Evolutionary conservation across 108 stramenopile genomes (phyloP), one percentile per base, ranked within the genome.

Genomic region (Cylindrotheca fusiformis): DNA sequence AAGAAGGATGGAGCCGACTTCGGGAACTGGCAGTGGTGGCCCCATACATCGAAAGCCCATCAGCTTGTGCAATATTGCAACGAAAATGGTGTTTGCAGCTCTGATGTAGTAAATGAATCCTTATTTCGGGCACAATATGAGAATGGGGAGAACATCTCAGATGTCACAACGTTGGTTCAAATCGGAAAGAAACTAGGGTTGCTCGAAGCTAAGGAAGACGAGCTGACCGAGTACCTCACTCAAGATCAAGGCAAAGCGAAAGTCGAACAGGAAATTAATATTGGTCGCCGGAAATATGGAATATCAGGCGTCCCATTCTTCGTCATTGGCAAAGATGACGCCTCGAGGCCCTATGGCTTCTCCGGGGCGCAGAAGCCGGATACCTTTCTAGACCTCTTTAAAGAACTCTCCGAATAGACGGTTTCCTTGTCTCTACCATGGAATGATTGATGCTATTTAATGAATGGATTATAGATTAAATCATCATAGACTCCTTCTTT

Each of bases 41-140:
- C 90, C 8, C 75, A 87, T 58, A 91, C 86, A n/a, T 52, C 75
- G 1, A 71, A 69, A 48, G 86, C 84, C 1, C 90, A 91, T 74
- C 80, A 85, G 54, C 61, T 87, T 44, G 72, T 91, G 8, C 53
- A 63, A 28, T 74, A 75, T 66, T 83, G 83, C 60, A 57, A 69
- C 48, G 66, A 76, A 24, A 76, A 80, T 58, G 81, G 74, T 32
- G 62, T 75, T 1, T 60, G 28, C 23, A 74, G 82, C n/a, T 75
- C 78, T 18, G 69, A 69, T 23, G 52, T 67, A 28, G 70, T 77
- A 49, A 81, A 83, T 61, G 72, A 74, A 21, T 72, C 67, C 19
- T 65, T 88, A 18, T 88, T 88, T 74, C 67, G 78, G 44, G 84
- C 84, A 23, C 68, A 80, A 67, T 88, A 88, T 52, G 87, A 88